Conservation (phyloP, 2,329 filamentous ascomycete species). For the Lasiodiplodia sp. region DNA sequence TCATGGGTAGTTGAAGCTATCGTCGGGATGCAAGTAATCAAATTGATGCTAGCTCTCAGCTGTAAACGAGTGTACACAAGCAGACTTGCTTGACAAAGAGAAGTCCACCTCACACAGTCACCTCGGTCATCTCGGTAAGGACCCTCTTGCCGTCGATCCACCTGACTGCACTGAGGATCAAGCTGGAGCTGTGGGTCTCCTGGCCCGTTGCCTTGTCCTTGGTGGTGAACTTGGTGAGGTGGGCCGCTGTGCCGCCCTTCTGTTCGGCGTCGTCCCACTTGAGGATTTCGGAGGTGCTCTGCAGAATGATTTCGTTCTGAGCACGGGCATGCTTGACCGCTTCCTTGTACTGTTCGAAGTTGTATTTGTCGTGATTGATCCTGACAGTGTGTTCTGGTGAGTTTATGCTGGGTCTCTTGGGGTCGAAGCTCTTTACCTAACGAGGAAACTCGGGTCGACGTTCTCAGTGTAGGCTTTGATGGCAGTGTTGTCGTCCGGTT, state of each 20-base stretch:
- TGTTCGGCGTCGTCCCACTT: slow-evolving; percentile 30
- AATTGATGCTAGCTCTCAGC: too few species aligned
- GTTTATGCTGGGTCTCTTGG: background rate
- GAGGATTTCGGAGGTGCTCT: slow-evolving; percentile 17
- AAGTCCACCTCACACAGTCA: background rate
- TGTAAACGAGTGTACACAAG: background rate
- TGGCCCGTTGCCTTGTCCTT: slow-evolving; percentile 30
- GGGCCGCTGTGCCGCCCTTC: slow-evolving; percentile 26
- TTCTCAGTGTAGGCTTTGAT: slow-evolving; percentile 15
- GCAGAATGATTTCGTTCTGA: background rate
- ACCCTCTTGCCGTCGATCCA: slow-evolving; percentile 31
- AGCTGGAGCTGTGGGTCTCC: slow-evolving; percentile 22
- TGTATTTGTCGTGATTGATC: slow-evolving; percentile 30
- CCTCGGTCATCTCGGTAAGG: slow-evolving; percentile 28
- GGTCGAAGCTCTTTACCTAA: background rate
- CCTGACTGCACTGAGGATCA: slow-evolving; percentile 29
- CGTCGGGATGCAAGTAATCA: too few species aligned
- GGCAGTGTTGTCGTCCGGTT: slow-evolving; percentile 3
- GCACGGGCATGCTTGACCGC: slow-evolving; percentile 2
- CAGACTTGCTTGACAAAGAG: background rate
- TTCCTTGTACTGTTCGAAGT: slow-evolving; percentile 29
- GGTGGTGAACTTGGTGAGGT: slow-evolving; percentile 10
- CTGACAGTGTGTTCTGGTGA: background rate
- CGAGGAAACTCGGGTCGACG: slow-evolving; percentile 25
- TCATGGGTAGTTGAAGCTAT: too few species aligned